These are phyloP conservation scores for Mortierella sp. DNA, from an alignment of 371 early-diverging fungal species.

Conservation along the genomic window DNA sequence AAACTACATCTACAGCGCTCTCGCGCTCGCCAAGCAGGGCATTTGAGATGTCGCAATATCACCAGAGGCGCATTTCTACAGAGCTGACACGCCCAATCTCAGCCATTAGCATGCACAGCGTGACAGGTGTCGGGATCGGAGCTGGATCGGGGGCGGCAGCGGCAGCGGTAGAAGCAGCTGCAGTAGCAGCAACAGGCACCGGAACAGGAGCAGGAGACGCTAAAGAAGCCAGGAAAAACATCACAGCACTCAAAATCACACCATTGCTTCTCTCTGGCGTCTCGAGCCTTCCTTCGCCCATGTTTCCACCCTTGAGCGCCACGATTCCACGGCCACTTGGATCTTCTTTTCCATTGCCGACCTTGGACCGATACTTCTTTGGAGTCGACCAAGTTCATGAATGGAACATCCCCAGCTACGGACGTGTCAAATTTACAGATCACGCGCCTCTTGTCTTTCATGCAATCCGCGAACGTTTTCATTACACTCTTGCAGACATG, in stretches of 20 bases:
- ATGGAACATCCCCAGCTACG: conserved; percentile 65
- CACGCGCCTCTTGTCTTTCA: conserved; percentile 66
- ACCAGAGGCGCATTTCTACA: conserved; percentile 2
- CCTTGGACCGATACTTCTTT: conserved; percentile 56
- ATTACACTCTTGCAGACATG: conserved; percentile 58
- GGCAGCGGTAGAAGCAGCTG: neutral
- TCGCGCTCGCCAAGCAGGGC: conserved; percentile 27
- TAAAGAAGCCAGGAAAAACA: conserved; percentile 12
- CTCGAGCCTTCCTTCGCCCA: conserved; percentile 38
- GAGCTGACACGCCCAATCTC: neutral
- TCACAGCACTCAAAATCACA: conserved; percentile 36
- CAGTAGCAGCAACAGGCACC: neutral
- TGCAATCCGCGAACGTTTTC: conserved; percentile 59
- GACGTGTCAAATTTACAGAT: conserved; percentile 62
- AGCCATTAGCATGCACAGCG: neutral
- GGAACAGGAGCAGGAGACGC: neutral
- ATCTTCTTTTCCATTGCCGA: neutral
- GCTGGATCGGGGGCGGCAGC: neutral
- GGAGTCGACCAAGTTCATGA: conserved; percentile 58
- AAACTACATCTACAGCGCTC: conserved; percentile 4
- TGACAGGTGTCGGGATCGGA: conserved; percentile 6
- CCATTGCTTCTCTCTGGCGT: conserved; percentile 19
- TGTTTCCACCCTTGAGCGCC: conserved; percentile 32
- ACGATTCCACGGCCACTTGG: conserved; percentile 23
- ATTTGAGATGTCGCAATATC: neutral